A percentile compares a stretch with the other conserved stretches of the same genome.
Evolutionary conservation across 371 early-diverging fungal genomes (phyloP).

Genomic region (Mortierella sp.): DNA sequence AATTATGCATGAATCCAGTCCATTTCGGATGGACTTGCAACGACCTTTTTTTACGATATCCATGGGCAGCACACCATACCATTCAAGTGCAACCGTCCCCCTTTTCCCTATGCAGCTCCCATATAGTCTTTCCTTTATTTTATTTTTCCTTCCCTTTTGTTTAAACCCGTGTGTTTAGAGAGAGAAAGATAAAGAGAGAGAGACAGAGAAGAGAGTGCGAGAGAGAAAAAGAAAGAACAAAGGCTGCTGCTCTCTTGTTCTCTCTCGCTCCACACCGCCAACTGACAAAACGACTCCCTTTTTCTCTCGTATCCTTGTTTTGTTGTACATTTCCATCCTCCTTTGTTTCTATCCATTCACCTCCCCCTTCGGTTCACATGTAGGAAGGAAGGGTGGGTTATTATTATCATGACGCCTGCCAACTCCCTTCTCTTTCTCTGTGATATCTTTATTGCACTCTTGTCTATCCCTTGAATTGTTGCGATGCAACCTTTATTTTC

Average conservation of each 20-base stretch:
- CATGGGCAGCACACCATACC: neutral
- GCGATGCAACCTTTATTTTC: neutral
- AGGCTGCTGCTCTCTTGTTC: neutral
- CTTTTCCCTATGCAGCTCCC: conserved; percentile 8
- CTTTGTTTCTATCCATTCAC: neutral
- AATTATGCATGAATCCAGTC: conserved; percentile 5
- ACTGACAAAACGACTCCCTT: conserved; percentile 12
- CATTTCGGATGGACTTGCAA: neutral
- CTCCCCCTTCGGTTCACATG: neutral
- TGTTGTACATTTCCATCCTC: neutral
- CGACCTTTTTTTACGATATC: neutral
- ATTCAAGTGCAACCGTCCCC: neutral
- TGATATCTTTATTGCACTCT: neutral
- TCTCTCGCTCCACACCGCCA: conserved; percentile 4
- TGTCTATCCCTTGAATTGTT: neutral
- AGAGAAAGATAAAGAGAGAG: neutral
- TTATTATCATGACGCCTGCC: conserved; percentile 4
- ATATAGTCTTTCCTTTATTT: neutral
- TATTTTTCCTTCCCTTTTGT: neutral
- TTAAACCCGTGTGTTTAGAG: neutral
- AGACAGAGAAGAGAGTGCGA: neutral
- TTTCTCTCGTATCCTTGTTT: conserved; percentile 5
- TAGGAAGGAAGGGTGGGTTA: neutral
- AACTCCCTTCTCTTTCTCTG: neutral
- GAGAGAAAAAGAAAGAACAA: neutral